Evolutionary conservation across 768 basidiomycete genomes (phyloP), one percentile per base, ranked within the genome.

Genomic region (Boletus rufocinnamomeus): DNA sequence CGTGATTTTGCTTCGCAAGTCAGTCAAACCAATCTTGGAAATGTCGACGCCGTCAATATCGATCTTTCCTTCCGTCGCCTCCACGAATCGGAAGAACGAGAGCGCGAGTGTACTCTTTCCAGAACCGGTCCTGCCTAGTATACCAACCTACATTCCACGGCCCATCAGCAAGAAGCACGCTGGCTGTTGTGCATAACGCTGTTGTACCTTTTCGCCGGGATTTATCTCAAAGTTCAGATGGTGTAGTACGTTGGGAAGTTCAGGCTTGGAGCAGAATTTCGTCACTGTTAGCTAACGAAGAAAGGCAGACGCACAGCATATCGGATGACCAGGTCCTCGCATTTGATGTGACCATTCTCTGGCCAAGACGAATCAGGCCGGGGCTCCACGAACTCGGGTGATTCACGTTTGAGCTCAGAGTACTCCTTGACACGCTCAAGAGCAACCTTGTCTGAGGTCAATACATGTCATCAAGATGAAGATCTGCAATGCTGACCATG

Each of bases 371-470:
- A 75, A 1, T 85, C 79, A 6, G 95, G 94, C n/a, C 93, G 78
- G 4, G 92, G 93, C 58, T 97, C 93, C 44, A 91, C 71, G 66
- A 88, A 91, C 69, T 98, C 95, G 2, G 93, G 79, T 10, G 87
- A 81, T 76, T 98, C 95, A 28, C 82, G 82, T 43, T 77, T 71
- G 30, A 95, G 74, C 62, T 93, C 90, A 5, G 93, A 89, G 70
- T 89, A 95, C 75, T 96, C 95, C 69, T 94, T 94, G 71, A 96
- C 84, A 52, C 95, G 88, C 71, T 95, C 93, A 37, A 93, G 75
- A 34, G 91, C 87, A 63, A 93, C 89, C 89, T 90, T 54, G 17
- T 49, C 32, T 40, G 17, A 54, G 40, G 56, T 61, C 27, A 62
- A 53, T 21, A 10, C 50, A 45, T 38, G 21, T 30, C 25, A 41